A percentile compares a stretch with the other conserved stretches of the same genome.
These are phyloP conservation scores for Melocanna baccifera DNA, from an alignment of 176 grass and related monocot genomes.

Conservation along the genomic window DNA sequence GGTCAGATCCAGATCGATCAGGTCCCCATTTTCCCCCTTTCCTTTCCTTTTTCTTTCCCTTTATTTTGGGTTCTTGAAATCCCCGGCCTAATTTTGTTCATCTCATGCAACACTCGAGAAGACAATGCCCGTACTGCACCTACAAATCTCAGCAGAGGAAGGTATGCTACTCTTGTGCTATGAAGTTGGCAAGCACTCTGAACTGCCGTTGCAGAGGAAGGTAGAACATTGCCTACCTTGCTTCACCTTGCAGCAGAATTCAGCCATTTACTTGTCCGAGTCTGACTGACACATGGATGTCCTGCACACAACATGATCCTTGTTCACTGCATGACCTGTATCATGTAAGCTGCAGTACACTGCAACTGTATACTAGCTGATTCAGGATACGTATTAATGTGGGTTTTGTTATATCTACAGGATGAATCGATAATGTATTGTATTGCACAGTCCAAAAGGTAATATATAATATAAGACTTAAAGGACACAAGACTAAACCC, in stretches of 20 bases:
- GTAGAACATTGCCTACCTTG: background rate
- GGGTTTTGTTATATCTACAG: no score
- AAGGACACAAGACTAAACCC: no score
- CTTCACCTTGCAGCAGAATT: background rate
- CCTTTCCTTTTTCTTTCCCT: background rate
- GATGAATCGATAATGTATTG: no score
- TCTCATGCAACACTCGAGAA: background rate
- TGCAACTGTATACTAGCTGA: no score
- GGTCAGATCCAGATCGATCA: conserved; percentile 10
- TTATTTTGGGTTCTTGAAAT: background rate
- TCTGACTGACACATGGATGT: no score
- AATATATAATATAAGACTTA: no score
- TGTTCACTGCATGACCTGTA: no score
- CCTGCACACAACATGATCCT: no score
- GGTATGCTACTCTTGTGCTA: no score
- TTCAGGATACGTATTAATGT: background rate
- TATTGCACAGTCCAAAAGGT: no score
- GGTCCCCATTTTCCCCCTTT: background rate
- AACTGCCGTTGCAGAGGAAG: background rate
- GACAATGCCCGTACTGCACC: background rate
- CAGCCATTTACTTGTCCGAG: background rate
- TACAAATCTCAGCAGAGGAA: background rate
- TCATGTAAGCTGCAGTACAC: no score
- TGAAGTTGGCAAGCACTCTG: background rate
- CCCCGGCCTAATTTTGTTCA: background rate